These are phyloP conservation scores for Penicillium nordicum DNA, from an alignment of 2,329 filamentous ascomycete genomes.

Conservation along the genomic window DNA sequence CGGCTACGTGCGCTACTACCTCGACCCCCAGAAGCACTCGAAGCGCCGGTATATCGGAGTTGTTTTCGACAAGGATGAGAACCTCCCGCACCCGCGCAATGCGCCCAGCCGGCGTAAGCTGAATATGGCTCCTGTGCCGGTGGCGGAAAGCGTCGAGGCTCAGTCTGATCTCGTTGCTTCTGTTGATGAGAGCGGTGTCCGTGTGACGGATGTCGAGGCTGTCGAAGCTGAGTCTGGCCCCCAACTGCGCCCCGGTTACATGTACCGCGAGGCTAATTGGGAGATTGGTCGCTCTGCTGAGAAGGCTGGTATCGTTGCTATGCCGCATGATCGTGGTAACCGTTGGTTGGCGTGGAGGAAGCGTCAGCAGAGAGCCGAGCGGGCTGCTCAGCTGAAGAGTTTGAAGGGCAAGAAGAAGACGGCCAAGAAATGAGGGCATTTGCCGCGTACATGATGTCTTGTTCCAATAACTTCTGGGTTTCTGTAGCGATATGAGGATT, in stretches of 20 bases:
- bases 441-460: constrained; percentile 20
- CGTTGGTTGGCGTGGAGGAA: constrained; percentile 65
- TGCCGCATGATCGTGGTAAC: constrained; percentile 56
- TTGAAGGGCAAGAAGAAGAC: constrained; percentile 48
- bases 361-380: constrained; percentile 49
- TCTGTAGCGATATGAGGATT: constrained; percentile 27
- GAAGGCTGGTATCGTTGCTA: constrained; percentile 55
- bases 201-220: constrained; percentile 23
- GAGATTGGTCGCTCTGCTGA: constrained; percentile 63
- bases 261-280: constrained; percentile 65
- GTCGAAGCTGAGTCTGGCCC: constrained; percentile 28
- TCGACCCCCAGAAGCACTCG: constrained; percentile 76
- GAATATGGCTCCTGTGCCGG: constrained; percentile 61
- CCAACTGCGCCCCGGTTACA: constrained; percentile 55
- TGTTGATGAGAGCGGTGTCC: constrained; percentile 23
- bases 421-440: constrained; percentile 33
- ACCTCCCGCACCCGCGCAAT: constrained; percentile 71
- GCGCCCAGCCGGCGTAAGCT: constrained; percentile 71
- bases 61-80: constrained; percentile 76
- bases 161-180: constrained; percentile 28
- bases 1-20: constrained; percentile 96
- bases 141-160: constrained; percentile 18
- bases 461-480: constrained; percentile 19
- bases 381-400: constrained; percentile 53
- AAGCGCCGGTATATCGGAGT: constrained; percentile 94